A percentile compares a stretch with the other conserved stretches of the same genome.
phyloP scores from a whole-genome alignment of 2,329 filamentous ascomycete genomes.

The Aschersonia sp. region DNA sequence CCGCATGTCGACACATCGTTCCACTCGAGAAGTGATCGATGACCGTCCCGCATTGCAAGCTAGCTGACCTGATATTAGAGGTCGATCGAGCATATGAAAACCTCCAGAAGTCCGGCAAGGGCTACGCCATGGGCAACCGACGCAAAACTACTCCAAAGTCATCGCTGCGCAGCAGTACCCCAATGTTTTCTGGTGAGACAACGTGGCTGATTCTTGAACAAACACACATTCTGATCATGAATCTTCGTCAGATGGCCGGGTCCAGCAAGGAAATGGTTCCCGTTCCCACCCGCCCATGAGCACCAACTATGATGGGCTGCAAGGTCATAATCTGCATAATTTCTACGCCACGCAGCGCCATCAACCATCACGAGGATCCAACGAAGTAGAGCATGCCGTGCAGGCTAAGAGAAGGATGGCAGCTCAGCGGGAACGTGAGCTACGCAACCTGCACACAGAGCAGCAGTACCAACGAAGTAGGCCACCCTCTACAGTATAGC shows the following conservation, averaged over 20 bases:
- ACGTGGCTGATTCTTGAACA: background rate
- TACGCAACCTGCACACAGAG: conserved; percentile 99
- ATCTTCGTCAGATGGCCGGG: conserved; percentile 48
- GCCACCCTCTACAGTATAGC: conserved; percentile 64
- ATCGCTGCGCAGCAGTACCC: conserved; percentile 3
- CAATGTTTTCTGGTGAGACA: conserved; percentile 4
- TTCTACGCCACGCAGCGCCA: conserved; percentile 92
- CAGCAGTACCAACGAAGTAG: conserved; percentile 99
- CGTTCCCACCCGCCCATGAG: conserved; percentile 77
- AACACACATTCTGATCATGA: background rate
- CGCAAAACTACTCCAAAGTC: conserved; percentile 40
- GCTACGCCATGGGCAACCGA: conserved; percentile 59
- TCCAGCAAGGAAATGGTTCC: conserved; percentile 44
- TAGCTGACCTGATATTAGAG: conserved; percentile 38
- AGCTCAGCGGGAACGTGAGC: conserved; percentile 94
- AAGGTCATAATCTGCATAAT: conserved; percentile 69
- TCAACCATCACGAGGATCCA: conserved; percentile 66
- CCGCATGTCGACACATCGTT: background rate
- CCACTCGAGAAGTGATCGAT: background rate
- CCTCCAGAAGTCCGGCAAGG: conserved; percentile 90
- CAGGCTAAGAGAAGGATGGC: conserved; percentile 99
- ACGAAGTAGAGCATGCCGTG: conserved; percentile 95
- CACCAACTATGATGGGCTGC: conserved; percentile 62
- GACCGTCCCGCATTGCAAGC: background rate
- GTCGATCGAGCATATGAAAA: conserved; percentile 94